Base-by-base conservation (phyloP, 1,139 yeast species). In the Candida glucosophila region DNA sequence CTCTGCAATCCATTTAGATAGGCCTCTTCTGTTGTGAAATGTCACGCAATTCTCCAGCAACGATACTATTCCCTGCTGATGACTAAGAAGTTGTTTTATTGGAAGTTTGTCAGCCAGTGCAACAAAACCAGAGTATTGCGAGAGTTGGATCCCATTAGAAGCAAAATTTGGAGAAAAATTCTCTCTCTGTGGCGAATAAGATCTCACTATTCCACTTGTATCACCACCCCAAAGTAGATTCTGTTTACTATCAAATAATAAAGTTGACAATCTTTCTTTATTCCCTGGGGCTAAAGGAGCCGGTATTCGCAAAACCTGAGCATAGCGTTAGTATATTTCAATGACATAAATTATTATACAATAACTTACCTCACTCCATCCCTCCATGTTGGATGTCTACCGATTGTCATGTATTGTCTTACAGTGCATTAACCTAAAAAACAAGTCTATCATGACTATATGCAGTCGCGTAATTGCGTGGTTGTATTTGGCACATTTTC, bases 181-280 rank as follows among this genome's bases (percentile, higher is more conserved):
- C 13, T 19, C 24, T 14, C 12, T 18, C 27, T 31, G 39, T 13
- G 34, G 34, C 4, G 60, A 45, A 31, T 47, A 54, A 12, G 62
- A 54, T 6, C 54, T 42, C 4, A 61, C 35, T 33, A 41, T 50
- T 7, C 67, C 67, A 19, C 47, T 50, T 7, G 66, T 56, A 45
- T 81, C 90, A n/a, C 95, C 95, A 4, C 78, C 65, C 97, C 97
- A 90, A 3, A 88, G 47, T 23, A 88, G 57, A 41, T 86, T 90
- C 32, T 77, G 72, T 13, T 67, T 56, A 24, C 67, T 67, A 51
- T 90, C 97, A 49, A 86, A 86, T 14, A 58, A 45, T 15, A 73
- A 38, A n/a, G 73, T 30, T 6, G 58, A 33, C 19, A 57, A 38
- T 26, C 23, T 14, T 19, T 29, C 34, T 25, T 25, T 22, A 18